phyloP scores from a whole-genome alignment of 2,329 filamentous ascomycete species.

The Penicillium italicum region DNA sequence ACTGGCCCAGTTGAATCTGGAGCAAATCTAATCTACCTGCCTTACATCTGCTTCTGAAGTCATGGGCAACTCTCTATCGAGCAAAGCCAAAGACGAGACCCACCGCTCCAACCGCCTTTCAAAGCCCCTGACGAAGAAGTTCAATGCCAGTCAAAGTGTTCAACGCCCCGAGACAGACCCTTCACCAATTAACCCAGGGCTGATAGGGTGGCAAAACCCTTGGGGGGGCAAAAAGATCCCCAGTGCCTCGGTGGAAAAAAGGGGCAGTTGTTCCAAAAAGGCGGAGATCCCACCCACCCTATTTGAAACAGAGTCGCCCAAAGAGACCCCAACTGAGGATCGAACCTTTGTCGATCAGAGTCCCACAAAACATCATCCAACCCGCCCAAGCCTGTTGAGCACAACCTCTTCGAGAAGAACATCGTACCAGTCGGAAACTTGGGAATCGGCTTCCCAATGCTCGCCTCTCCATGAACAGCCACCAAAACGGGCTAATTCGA shows the following conservation, averaged over 20 bases:
- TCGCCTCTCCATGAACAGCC: conserved; percentile 19
- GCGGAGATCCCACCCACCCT: conserved; percentile 18
- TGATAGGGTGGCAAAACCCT: conserved; percentile 35
- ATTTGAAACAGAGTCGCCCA: conserved; percentile 12
- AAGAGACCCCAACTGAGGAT: neutral
- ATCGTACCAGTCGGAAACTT: conserved; percentile 22
- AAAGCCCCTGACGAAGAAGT: conserved; percentile 33
- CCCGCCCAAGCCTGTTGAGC: conserved; percentile 14
- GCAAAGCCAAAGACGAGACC: conserved; percentile 30
- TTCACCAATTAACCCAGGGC: conserved; percentile 10
- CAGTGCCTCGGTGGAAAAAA: conserved; percentile 4
- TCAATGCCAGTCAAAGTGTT: conserved; percentile 13
- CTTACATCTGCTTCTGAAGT: conserved; percentile 13
- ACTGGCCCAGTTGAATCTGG: conserved; percentile 2
- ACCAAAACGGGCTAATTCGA: conserved; percentile 31
- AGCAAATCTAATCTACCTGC: conserved; percentile 14
- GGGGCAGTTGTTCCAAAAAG: conserved; percentile 8
- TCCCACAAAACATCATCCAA: neutral
- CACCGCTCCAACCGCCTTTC: conserved; percentile 37
- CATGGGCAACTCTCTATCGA: conserved; percentile 40
- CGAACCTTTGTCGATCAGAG: neutral
- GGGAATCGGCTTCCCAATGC: conserved; percentile 12
- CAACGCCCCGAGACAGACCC: conserved; percentile 11
- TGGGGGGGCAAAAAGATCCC: conserved; percentile 32
- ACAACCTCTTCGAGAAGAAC: conserved; percentile 18